Evolutionary conservation across 495 filamentous ascomycete species (phyloP), one percentile per base, ranked within the genome.

Genomic region (Aspergillus diversus): DNA sequence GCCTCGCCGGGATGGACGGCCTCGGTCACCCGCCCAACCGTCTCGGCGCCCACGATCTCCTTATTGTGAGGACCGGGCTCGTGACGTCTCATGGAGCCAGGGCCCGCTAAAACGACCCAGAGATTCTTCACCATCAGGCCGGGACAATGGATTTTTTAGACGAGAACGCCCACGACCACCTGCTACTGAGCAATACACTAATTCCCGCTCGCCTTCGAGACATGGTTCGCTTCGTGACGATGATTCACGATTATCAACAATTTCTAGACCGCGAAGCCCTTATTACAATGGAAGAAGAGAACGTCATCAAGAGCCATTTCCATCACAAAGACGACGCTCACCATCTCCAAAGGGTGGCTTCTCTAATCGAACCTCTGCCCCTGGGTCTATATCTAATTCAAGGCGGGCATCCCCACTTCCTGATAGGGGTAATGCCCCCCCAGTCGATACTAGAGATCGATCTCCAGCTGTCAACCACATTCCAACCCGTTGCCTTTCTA

Each of bases 41-140:
- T 72, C 69, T 4, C 77, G 82, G 73, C 75, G 77, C 15, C 74
- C 81, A 48, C 75, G 78, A 63, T 84, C 82, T 16, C 82, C 80
- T 1, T 73, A 75, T 54, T 67, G 63, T 37, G 75, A 76, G 17
- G 64, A 69, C 15, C 75, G 75, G 37, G 66, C 70, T 32, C 75
- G 73, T 32, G 71, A 77, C 57, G 63, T 62, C 52, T 73, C 73
- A 12, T 65, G 77, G 55, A 67, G 72, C 33, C 76, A 76, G 13
- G 67, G 60, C 42, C 73, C 71, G n/a, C 64, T 69, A n/a, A 75
- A 70, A 42, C 70, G 79, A 55, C 59, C 65, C 15, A 70, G 71
- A n/a, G 77, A 81, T 55, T 31, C 47, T 33, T 70, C 75, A 15
- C 73, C 79, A 15, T 59, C 67, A 4, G 68, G 63, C 50, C 73